Conservation (phyloP, 2,329 filamentous ascomycete species). For the Corynespora cassiicola region DNA sequence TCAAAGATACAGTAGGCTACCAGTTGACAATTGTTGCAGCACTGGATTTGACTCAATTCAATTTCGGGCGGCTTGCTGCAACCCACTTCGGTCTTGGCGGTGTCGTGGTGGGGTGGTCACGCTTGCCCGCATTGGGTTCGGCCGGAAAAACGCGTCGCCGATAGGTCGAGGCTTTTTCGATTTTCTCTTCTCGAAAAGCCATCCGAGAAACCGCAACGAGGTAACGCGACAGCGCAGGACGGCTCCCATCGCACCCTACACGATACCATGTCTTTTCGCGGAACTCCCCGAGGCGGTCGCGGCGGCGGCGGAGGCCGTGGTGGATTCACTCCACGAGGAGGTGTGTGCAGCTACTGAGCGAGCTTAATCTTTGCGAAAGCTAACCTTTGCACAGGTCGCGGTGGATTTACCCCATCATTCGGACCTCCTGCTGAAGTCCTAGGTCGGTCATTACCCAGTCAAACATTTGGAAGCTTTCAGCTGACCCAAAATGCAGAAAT, state of each 20-base stretch:
- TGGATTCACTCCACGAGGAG: conserved; percentile 58
- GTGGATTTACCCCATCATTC: conserved; percentile 47
- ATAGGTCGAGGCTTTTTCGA: conserved; percentile 29
- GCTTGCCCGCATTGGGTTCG: conserved; percentile 17
- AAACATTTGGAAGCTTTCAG: no score
- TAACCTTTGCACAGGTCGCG: conserved; percentile 43
- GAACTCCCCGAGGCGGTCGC: conserved; percentile 45
- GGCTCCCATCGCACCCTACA: conserved; percentile 24
- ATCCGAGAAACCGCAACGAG: conserved; percentile 29
- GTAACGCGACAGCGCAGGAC: conserved; percentile 32
- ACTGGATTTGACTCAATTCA: conserved; percentile 24
- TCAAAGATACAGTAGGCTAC: no score
- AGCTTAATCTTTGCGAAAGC: conserved; percentile 28
- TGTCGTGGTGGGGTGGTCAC: conserved; percentile 29
- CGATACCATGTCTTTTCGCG: conserved; percentile 69
- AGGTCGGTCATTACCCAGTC: conserved; percentile 44
- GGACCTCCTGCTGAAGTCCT: conserved; percentile 53
- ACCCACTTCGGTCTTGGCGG: conserved; percentile 15
- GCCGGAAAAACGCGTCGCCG: conserved; percentile 32
- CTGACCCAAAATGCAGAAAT: conserved; percentile 75
- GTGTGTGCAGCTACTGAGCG: conserved; percentile 38
- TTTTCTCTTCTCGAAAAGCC: conserved; percentile 34
- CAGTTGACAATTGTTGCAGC: no score
- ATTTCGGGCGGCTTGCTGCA: conserved; percentile 28
- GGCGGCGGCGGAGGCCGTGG: conserved; percentile 58